These are phyloP conservation scores for Senna siamea DNA, from an alignment of 306 rosid genomes.

Conservation along the genomic window DNA sequence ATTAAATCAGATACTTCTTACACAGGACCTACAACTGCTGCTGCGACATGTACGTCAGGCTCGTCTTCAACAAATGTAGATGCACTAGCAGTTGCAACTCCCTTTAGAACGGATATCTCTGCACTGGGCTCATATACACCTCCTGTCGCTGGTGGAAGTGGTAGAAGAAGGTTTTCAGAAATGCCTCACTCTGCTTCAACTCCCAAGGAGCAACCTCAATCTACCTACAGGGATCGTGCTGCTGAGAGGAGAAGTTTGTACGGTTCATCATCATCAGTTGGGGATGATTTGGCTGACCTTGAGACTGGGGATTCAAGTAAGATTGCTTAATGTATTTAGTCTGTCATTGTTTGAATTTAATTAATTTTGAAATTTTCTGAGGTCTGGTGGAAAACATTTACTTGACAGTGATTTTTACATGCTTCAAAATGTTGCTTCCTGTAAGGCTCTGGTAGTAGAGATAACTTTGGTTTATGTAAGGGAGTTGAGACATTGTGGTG, in stretches of 20 bases:
- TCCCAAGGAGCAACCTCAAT: slow-evolving; percentile 72
- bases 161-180: slow-evolving; percentile 90
- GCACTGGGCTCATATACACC: slow-evolving; percentile 77
- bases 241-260: slow-evolving; percentile 95
- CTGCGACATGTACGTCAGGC: slow-evolving; percentile 47
- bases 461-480: slow-evolving; percentile 32
- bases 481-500: slow-evolving; percentile 6
- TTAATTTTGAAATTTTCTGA: slow-evolving; percentile 20
- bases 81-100: slow-evolving; percentile 49
- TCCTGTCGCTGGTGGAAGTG: slow-evolving; percentile 67
- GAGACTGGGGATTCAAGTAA: slow-evolving; percentile 82
- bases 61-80: slow-evolving; percentile 53
- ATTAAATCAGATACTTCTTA: slow-evolving; percentile 66
- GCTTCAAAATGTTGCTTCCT: slow-evolving; percentile 31
- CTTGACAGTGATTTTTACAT: slow-evolving; percentile 8
- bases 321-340: slow-evolving; percentile 47
- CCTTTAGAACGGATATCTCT: slow-evolving; percentile 86
- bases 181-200: slow-evolving; percentile 76
- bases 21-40: slow-evolving; percentile 51
- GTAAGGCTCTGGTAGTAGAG: slow-evolving; percentile 13
- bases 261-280: slow-evolving; percentile 74
- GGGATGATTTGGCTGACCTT: slow-evolving; percentile 65
- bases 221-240: slow-evolving; percentile 91
- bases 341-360: slow-evolving; percentile 36
- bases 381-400: slow-evolving; percentile 29